Base-by-base conservation (phyloP, 2,329 filamentous ascomycete genomes). In the Phialocephala subalpina region DNA sequence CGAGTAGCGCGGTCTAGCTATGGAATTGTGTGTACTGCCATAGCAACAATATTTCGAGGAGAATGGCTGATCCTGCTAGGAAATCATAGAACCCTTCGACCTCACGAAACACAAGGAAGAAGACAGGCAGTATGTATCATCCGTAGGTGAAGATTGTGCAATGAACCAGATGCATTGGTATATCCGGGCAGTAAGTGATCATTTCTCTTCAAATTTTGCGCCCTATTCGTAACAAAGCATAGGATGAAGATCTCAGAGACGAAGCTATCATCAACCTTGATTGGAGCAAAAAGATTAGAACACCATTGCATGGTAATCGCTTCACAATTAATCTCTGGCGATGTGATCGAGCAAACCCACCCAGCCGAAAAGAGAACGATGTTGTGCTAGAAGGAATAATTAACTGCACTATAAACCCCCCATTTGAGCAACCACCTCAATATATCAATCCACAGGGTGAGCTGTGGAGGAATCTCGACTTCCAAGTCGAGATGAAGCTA, bases 401-500 rank as follows among this genome's bases (percentile, higher is more conserved):
- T 12, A n/a, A 16, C 38, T 42, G 38, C 12, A 42, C 38, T 42
- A 12, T 42, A 4, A 14, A 42, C 18, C 5, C 38, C 3, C 38
- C 38, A 6, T 42, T 42, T 12, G 38, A 42, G 18, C 38, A 42
- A n/a, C 12, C 14, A 42, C 38, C 38, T 4, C 38, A 14, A 5
- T 42, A 14, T 12, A 42, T 14, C 5, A 42, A 42, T 42, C 38
- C 38, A 4, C 38, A 14, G 3, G 38, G 38, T 4, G 35, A 58
- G 14, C 11, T 42, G 36, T 63, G 58, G 58, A 16, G 35, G 33
- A 22, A 36, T 53, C 58, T 61, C 16, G 45, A 61, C 11, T 61
- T 61, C 29, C 29, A 52, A 38, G 58, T 61, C 2, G 45, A 61
- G 45, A 61, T 61, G 58, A 61, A 53, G 58, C 58, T 42, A n/a